Evolutionary conservation across 306 rosid genomes (phyloP).

Genomic region (Arachis hypogaea): DNA sequence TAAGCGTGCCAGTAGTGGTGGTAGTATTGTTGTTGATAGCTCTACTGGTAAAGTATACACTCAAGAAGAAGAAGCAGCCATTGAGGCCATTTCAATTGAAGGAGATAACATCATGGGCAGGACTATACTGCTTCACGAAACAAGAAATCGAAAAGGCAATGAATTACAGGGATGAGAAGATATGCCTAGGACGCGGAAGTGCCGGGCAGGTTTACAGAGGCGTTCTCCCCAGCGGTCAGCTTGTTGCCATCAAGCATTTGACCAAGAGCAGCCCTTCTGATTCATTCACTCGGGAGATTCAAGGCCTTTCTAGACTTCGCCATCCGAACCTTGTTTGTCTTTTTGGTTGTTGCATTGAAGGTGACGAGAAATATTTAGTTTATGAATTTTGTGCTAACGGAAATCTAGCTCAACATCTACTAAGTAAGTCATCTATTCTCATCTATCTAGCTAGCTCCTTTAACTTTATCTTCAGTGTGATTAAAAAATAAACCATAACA

Average conservation of each 20-base stretch:
- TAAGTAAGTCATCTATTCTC: conserved; percentile 49
- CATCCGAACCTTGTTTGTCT: conserved; percentile 81
- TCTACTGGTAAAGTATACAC: conserved; percentile 46
- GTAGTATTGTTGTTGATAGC: conserved; percentile 39
- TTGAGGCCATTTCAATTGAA: conserved; percentile 31
- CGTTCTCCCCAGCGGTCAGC: conserved; percentile 82
- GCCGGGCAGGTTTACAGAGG: conserved; percentile 85
- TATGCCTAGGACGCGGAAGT: conserved; percentile 76
- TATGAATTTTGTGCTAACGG: conserved; percentile 78
- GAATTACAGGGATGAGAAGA: conserved; percentile 43
- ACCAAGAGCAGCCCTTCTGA: conserved; percentile 57
- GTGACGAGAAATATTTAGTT: conserved; percentile 69
- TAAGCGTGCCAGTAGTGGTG: conserved; percentile 36
- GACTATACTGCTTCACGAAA: conserved; percentile 71
- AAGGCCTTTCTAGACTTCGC: conserved; percentile 78
- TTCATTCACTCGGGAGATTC: conserved; percentile 68
- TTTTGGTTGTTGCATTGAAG: conserved; percentile 74
- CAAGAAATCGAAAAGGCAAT: conserved; percentile 78
- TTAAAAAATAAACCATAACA: not conserved
- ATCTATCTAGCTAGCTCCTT: too few species aligned
- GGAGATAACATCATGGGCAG: conserved; percentile 57
- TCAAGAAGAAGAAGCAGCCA: conserved; percentile 49
- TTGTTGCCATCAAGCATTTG: conserved; percentile 81
- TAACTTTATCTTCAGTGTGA: not conserved
- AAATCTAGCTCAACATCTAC: conserved; percentile 83